Percentiles rank a stretch among this genome's conserved stretches.
Conservation (phyloP, 306 rosid species). For the Rosa rugosa region DNA sequence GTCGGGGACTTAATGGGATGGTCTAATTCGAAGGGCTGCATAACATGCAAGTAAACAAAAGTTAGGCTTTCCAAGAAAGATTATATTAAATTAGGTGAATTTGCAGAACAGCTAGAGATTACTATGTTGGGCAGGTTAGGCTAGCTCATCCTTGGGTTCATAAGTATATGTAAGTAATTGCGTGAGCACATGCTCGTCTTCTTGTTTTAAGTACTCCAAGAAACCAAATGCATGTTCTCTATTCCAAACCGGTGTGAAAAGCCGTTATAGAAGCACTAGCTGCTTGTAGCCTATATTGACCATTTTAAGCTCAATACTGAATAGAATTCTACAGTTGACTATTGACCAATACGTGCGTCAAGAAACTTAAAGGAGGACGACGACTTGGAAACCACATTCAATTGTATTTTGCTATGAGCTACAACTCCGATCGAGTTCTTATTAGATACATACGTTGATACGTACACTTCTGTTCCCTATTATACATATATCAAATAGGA, state of each 20-base stretch:
- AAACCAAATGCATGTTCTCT: background rate
- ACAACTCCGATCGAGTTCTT: no score
- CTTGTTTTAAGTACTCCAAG: background rate
- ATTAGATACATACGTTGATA: no score
- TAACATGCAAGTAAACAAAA: background rate
- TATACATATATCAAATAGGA: no score
- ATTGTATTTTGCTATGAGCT: no score
- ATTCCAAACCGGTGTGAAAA: background rate
- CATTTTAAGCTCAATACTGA: background rate
- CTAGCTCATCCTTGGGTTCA: background rate
- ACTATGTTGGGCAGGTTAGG: background rate
- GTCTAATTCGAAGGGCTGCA: slow-evolving; percentile 37
- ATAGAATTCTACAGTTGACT: background rate
- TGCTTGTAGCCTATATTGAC: background rate
- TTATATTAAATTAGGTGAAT: background rate
- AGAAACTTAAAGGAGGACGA: background rate
- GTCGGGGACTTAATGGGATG: slow-evolving; percentile 27
- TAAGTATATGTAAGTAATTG: background rate
- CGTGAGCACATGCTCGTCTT: background rate
- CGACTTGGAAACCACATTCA: background rate
- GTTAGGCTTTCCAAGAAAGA: background rate
- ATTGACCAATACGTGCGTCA: background rate
- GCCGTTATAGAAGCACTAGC: slow-evolving; percentile 25
- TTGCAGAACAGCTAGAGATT: background rate
- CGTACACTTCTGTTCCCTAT: no score